A percentile compares a stretch with the other conserved stretches of the same genome.
Conservation (phyloP, 495 filamentous ascomycete species). For the Penicillium subrubescens region DNA sequence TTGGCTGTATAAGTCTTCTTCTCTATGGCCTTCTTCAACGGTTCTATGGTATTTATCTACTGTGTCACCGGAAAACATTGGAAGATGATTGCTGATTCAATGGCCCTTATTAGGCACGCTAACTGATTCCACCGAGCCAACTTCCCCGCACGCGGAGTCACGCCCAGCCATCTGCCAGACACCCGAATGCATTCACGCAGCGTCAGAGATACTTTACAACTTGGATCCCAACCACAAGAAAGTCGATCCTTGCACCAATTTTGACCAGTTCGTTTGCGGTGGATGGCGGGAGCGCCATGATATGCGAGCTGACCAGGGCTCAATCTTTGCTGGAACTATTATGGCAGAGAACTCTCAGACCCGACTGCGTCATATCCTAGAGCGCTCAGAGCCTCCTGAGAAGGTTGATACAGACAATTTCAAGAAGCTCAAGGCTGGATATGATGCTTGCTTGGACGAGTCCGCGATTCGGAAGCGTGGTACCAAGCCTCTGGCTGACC, state of each 20-base stretch:
- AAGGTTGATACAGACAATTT: conserved; percentile 64
- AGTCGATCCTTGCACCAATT: conserved; percentile 69
- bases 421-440: conserved; percentile 62
- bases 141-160: conserved; percentile 21
- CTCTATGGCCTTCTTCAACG: conserved; percentile 8
- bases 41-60: conserved; percentile 4
- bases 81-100: background rate
- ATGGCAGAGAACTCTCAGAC: conserved; percentile 62
- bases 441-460: conserved; percentile 67
- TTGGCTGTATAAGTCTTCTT: conserved; percentile 12
- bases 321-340: conserved; percentile 58
- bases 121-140: conserved; percentile 4
- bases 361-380: conserved; percentile 64
- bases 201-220: conserved; percentile 68
- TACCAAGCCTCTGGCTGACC: conserved; percentile 50
- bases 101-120: background rate
- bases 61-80: no score
- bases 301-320: conserved; percentile 65
- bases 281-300: conserved; percentile 68
- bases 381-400: conserved; percentile 53
- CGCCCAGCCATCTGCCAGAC: conserved; percentile 50
- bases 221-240: conserved; percentile 63
- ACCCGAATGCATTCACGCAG: conserved; percentile 67
- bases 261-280: conserved; percentile 70
- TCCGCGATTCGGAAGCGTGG: conserved; percentile 54